Evolutionary conservation across 768 basidiomycete species (phyloP).

Genomic region (Kwoniella heveanensis): DNA sequence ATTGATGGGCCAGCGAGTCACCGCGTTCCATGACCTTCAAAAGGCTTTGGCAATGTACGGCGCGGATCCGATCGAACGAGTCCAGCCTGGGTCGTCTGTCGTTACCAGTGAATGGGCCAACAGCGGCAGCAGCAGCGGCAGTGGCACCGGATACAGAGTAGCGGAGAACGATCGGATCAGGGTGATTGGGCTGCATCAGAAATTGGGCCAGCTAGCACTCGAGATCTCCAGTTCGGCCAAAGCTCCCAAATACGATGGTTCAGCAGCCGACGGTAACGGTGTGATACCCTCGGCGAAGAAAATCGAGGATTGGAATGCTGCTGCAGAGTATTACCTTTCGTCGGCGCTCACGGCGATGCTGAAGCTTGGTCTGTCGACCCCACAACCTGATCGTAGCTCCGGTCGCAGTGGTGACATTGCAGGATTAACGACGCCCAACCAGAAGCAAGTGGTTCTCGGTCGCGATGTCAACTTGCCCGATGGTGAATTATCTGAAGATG

Average conservation of each 20-base stretch:
- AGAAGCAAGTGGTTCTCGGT: conserved; percentile 30
- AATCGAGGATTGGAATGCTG: conserved; percentile 30
- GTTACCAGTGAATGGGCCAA: conserved; percentile 7
- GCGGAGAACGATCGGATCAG: conserved; percentile 41
- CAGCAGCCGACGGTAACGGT: not conserved
- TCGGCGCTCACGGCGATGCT: conserved; percentile 45
- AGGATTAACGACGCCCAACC: too few relatives aligned
- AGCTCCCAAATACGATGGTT: not conserved
- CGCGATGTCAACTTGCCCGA: conserved; percentile 36
- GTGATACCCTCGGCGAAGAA: not conserved
- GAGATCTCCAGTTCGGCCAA: conserved; percentile 20
- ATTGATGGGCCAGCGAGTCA: conserved; percentile 36
- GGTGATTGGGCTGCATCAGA: conserved; percentile 50
- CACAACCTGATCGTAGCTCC: too few relatives aligned
- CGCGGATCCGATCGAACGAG: conserved; percentile 17
- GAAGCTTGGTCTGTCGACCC: conserved; percentile 21
- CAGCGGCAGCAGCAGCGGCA: too few relatives aligned
- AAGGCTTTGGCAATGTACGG: conserved; percentile 42
- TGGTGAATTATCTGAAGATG: conserved; percentile 15
- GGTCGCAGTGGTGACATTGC: too few relatives aligned
- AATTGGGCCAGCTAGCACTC: conserved; percentile 49
- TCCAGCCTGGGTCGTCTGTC: not conserved
- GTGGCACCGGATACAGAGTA: conserved; percentile 16
- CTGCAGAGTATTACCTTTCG: conserved; percentile 45
- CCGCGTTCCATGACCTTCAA: conserved; percentile 39